Evolutionary conservation across 2,329 filamentous ascomycete genomes (phyloP).

Genomic region (Apiospora rasikravindrae): DNA sequence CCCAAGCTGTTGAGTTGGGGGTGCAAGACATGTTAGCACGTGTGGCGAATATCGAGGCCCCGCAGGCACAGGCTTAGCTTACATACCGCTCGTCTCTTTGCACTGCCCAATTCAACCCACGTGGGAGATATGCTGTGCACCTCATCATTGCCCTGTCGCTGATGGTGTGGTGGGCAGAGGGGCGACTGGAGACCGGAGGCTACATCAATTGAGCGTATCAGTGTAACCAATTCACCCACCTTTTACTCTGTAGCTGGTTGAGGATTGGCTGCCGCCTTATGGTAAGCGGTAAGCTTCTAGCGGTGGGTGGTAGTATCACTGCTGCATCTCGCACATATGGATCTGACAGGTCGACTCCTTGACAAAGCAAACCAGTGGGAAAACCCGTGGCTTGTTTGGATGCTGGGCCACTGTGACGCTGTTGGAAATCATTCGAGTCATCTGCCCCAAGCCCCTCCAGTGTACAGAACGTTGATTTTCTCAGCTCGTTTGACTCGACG

Average conservation of each 20-base stretch:
- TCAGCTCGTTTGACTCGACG: neutral
- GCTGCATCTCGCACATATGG: neutral
- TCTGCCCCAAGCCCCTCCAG: neutral
- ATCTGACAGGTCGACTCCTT: neutral
- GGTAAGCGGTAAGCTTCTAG: neutral
- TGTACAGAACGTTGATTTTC: neutral
- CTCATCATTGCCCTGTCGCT: neutral
- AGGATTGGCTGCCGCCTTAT: neutral
- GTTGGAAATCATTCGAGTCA: neutral
- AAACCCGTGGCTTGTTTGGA: neutral
- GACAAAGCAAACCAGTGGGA: neutral
- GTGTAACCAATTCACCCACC: neutral
- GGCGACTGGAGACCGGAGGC: neutral
- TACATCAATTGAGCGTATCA: neutral
- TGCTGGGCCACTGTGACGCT: neutral
- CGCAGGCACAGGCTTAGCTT: conserved; percentile 2
- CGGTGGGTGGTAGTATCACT: neutral
- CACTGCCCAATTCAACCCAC: neutral
- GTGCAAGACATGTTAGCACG: neutral
- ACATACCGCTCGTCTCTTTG: conserved; percentile 2
- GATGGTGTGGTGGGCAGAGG: neutral
- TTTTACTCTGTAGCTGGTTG: neutral
- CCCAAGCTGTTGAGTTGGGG: neutral
- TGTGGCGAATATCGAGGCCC: neutral
- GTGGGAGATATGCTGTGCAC: neutral